Base-by-base conservation (phyloP, 805 yeast genomes). In the Wickerhamiella vanderwaltii region DNA sequence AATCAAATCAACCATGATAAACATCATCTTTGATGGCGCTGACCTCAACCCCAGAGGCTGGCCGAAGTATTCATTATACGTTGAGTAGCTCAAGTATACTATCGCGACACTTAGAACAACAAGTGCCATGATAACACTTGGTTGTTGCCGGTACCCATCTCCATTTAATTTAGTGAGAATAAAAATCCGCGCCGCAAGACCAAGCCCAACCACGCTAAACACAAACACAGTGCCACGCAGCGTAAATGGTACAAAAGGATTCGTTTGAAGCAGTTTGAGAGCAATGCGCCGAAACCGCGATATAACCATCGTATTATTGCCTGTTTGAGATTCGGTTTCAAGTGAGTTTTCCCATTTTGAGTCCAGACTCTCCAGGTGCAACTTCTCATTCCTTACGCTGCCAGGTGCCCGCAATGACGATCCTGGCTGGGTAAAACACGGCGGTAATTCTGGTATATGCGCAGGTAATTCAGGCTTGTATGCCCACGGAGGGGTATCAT, bases 91-190 rank as follows among this genome's bases (percentile, higher is more conserved):
- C 43, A 86, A 69, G 56, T 91, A 91, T 0, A 75, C 70, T 19
- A 84, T 61, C 2, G 95, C 94, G 47, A 77, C 66, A 22, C 84
- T 65, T 54, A 86, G 88, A 3, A 88, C 94, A 40, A 76, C 76
- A 2, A 91, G 71, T 3, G 96, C 91, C 94, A 91, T 85, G 34
- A 87, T 77, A 0, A 97, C 83, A 51, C 94, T 79, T 13, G 98
- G 80, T 54, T 35, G 43, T 28, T 45, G 47, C 13, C 19, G 35
- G 18, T 18, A 31, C 17, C 29, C 17, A 22, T 18, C 41, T 23
- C 41, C 35, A 43, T 54, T 43, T 2, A 37, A 11, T 32, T 57
- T 48, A 4, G 72, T 61, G 46, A 51, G 56, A 13, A 52, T 55
- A 29, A 45, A 59, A 17, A 41, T 60, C 51, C 55, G 67, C 74